Percentiles rank a stretch among this genome's conserved stretches.
Evolutionary conservation across 768 basidiomycete genomes (phyloP).

Genomic region (Suillus variegatus): DNA sequence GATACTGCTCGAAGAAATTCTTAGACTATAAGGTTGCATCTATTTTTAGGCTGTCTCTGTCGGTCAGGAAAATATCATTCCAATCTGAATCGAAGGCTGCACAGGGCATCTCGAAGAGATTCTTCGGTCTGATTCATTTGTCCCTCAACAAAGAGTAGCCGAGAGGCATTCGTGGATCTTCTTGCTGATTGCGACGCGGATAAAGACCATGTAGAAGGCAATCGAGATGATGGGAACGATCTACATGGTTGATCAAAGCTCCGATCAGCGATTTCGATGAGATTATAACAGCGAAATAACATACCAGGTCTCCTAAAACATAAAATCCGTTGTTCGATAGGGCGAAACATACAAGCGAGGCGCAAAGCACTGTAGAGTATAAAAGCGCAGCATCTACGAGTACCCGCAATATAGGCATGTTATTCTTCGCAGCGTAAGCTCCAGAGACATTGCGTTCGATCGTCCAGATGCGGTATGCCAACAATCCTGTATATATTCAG

Average conservation of each 20-base stretch:
- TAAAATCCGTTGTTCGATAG: neutral
- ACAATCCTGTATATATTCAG: neutral
- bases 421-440: neutral
- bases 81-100: neutral
- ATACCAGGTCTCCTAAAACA: neutral
- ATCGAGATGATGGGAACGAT: neutral
- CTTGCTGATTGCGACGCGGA: neutral
- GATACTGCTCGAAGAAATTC: neutral
- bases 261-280: neutral
- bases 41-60: neutral
- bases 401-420: neutral
- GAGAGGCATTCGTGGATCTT: neutral
- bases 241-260: neutral
- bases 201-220: neutral
- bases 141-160: neutral
- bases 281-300: neutral
- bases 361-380: neutral
- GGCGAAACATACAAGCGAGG: neutral
- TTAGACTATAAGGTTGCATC: neutral
- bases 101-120: neutral
- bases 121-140: neutral
- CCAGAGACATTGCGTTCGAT: neutral
- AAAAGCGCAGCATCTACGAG: neutral
- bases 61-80: neutral
- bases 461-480: slow-evolving; percentile 7